Evolutionary conservation across 352 stramenopile species (phyloP).

Genomic region (Globisporangium emineosum): DNA sequence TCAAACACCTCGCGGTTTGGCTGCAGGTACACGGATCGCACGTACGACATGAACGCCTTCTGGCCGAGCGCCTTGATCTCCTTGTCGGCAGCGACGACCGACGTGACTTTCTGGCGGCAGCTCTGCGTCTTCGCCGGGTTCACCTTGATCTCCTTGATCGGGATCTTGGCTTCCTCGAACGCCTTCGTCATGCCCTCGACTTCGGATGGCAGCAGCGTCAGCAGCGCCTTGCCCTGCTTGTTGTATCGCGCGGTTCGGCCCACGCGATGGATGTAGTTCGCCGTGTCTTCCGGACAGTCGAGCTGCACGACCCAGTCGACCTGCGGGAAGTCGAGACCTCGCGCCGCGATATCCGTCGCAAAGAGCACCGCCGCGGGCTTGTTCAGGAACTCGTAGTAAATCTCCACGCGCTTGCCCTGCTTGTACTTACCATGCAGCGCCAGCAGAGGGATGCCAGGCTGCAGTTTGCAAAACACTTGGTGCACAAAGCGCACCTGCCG

Average conservation of each 20-base stretch:
- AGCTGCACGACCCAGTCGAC: conserved; percentile 99
- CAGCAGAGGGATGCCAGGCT: conserved; percentile 96
- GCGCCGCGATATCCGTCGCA: conserved; percentile 97
- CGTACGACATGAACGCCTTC: conserved; percentile 98
- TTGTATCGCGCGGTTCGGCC: conserved; percentile 96
- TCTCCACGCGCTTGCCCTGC: conserved; percentile 96
- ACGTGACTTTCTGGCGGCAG: conserved; percentile 90
- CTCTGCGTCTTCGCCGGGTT: conserved; percentile 96
- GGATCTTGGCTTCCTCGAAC: conserved; percentile 92
- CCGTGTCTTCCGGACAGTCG: conserved; percentile 96
- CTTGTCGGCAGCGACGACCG: conserved; percentile 90
- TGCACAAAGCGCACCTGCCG: conserved; percentile 95
- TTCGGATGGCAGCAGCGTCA: conserved; percentile 92
- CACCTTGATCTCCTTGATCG: conserved; percentile 95
- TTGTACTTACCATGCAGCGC: conserved; percentile 99
- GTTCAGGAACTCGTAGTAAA: conserved; percentile 99
- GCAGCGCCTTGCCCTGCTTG: conserved; percentile 90
- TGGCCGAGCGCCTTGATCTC: conserved; percentile 95
- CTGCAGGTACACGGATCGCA: conserved; percentile 96
- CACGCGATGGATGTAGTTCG: conserved; percentile 98
- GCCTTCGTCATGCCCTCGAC: conserved; percentile 83
- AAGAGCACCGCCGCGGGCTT: conserved; percentile 94
- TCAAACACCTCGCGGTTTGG: conserved; percentile 95
- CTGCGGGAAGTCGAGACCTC: conserved; percentile 97
- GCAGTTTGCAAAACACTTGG: conserved; percentile 95